Percentiles rank a stretch among this genome's conserved stretches.
phyloP scores from a whole-genome alignment of 2,329 filamentous ascomycete genomes.

The Chaetomiaceae sp. region DNA sequence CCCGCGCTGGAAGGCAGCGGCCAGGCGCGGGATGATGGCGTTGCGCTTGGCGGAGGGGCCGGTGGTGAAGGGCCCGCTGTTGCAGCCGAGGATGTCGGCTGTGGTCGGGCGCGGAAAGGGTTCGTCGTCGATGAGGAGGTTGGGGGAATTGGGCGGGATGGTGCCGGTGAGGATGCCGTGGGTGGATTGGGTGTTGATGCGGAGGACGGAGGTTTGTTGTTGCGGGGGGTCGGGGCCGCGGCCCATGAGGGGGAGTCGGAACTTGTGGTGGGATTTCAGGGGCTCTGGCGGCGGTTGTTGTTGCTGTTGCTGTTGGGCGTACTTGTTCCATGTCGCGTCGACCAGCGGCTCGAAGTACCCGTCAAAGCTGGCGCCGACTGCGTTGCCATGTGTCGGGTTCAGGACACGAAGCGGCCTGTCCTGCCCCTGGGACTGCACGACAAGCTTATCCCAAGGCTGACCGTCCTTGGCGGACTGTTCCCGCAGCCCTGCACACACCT shows the following conservation, averaged over 20 bases:
- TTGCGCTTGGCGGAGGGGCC: slow-evolving; percentile 34
- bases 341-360: slow-evolving; percentile 40
- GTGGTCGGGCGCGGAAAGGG: slow-evolving; percentile 51
- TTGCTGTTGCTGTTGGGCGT: slow-evolving; percentile 19
- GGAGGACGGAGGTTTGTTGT: slow-evolving; percentile 31
- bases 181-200: slow-evolving; percentile 59
- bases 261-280: background rate
- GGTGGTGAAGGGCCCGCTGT: slow-evolving; percentile 53
- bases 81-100: slow-evolving; percentile 61
- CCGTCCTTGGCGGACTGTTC: slow-evolving; percentile 51
- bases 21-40: slow-evolving; percentile 44
- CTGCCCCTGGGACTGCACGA: slow-evolving; percentile 28
- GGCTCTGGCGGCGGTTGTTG: background rate
- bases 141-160: slow-evolving; percentile 37
- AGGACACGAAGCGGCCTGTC: slow-evolving; percentile 34
- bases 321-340: slow-evolving; percentile 37
- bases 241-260: background rate
- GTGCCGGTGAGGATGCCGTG: slow-evolving; percentile 47
- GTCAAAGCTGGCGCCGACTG: slow-evolving; percentile 39
- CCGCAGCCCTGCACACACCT: slow-evolving; percentile 47
- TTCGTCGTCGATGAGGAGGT: slow-evolving; percentile 34
- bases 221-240: background rate
- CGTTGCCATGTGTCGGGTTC: slow-evolving; percentile 38
- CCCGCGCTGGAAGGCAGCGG: slow-evolving; percentile 48
- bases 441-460: slow-evolving; percentile 55